Conservation (phyloP, 768 basidiomycete species). For the Steccherinum ochraceum region DNA sequence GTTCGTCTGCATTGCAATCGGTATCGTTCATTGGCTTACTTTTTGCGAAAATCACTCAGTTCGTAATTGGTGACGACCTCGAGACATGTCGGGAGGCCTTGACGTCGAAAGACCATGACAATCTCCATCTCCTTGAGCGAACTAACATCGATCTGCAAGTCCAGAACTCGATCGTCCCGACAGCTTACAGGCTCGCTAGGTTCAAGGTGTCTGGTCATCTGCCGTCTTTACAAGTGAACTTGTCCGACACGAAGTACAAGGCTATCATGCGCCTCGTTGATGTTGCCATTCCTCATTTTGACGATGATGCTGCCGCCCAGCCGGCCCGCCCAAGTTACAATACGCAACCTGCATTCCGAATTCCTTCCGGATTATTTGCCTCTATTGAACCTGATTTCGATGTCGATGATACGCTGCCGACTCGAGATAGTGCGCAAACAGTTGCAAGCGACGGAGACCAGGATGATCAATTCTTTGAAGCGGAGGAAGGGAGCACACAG, state of each 20-base stretch:
- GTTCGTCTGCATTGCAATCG: slow-evolving; percentile 33
- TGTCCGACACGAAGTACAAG: slow-evolving; percentile 89
- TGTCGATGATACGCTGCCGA: slow-evolving; percentile 44
- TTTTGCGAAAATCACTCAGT: slow-evolving; percentile 58
- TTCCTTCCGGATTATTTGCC: slow-evolving; percentile 52
- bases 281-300: slow-evolving; percentile 82
- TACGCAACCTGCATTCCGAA: slow-evolving; percentile 36
- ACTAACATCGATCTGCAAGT: slow-evolving; percentile 86
- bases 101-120: slow-evolving; percentile 43
- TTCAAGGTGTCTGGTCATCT: slow-evolving; percentile 90
- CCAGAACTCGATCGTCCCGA: slow-evolving; percentile 89
- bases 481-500: slow-evolving; percentile 46
- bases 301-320: slow-evolving; percentile 20
- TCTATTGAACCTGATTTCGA: slow-evolving; percentile 58
- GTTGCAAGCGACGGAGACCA: slow-evolving; percentile 21
- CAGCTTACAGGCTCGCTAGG: slow-evolving; percentile 71
- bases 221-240: slow-evolving; percentile 82
- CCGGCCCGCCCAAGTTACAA: slow-evolving; percentile 3
- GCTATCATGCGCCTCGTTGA: slow-evolving; percentile 89
- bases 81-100: slow-evolving; percentile 80
- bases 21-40: neutral
- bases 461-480: slow-evolving; percentile 68
- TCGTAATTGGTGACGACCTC: slow-evolving; percentile 82
- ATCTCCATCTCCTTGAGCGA: slow-evolving; percentile 85
- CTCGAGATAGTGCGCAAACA: slow-evolving; percentile 9